Evolutionary conservation across 2,329 filamentous ascomycete genomes (phyloP), one percentile per base, ranked within the genome.

Genomic region (Huntiella abstrusa): DNA sequence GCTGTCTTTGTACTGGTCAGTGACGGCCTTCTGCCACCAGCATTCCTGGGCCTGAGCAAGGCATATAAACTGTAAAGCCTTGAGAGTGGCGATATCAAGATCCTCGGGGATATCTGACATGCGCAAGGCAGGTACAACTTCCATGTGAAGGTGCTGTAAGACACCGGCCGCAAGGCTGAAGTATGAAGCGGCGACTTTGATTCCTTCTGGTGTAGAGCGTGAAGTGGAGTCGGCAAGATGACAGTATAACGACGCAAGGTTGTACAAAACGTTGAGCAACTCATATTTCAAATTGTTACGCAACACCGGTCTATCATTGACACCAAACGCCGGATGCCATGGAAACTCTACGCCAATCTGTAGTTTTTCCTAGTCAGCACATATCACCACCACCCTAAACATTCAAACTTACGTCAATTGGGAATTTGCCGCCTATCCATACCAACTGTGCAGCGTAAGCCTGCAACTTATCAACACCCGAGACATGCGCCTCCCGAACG

Each of bases 1-100:
- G 1, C 77, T 82, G 58, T 98, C 91, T 60, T 93, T 95, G 63
- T 94, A 77, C 17, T 80, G 78, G 58, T 95, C 88, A 66, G 92
- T 87, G 49, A 93, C 87, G 1, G 91, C 88, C 59, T 94, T 96
- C 54, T 91, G 82, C 91, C 91, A 98, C 62, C 91, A 96, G 59
- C 87, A 96, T 63, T 98, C 91, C 58, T 98, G 91, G 22, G 82
- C 87, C 59, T 98, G 86, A 1, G 87, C 88, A 7, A 98, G 70
- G 59, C 93, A 76, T 28, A 98, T 69, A 59, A 88, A 75, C 54
- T 83, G 75, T 40, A 96, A 64, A 45, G 83, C 84, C 55, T 88
- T 82, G 41, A 98, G 68, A 0, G 87, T 95, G 56, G 83, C 73
- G 43, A 76, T 71, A 55, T 98, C 91, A 86, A 98, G 93, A 58